Evolutionary conservation across 2,329 filamentous ascomycete genomes (phyloP).

Genomic region (Trichoderma pleuroti): DNA sequence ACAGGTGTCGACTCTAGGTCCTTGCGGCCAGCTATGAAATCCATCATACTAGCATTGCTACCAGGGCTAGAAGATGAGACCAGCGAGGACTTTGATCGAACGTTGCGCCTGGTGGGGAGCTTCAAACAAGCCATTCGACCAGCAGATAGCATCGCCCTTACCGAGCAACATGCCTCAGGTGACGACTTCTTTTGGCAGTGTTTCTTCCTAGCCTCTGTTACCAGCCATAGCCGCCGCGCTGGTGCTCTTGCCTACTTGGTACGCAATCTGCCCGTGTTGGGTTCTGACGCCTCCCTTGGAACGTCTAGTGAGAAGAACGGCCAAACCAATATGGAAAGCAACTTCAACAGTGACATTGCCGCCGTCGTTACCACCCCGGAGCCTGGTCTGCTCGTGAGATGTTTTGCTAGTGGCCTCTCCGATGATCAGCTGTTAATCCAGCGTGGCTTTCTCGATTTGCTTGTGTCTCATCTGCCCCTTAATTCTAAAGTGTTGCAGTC

Average conservation of each 20-base stretch:
- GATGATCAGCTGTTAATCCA: slow-evolving; percentile 92
- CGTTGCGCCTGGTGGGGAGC: slow-evolving; percentile 71
- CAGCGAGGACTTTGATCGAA: slow-evolving; percentile 93
- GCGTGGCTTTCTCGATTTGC: slow-evolving; percentile 85
- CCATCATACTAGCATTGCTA: slow-evolving; percentile 81
- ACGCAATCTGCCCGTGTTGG: slow-evolving; percentile 63
- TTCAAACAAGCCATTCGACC: slow-evolving; percentile 68
- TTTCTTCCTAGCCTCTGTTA: slow-evolving; percentile 90
- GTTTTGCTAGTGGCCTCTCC: slow-evolving; percentile 82
- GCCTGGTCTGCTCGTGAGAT: slow-evolving; percentile 83
- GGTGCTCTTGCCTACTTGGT: slow-evolving; percentile 85
- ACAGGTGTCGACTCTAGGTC: slow-evolving; percentile 66
- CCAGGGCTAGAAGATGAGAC: slow-evolving; percentile 94
- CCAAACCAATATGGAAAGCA: slow-evolving; percentile 20
- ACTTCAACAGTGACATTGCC: slow-evolving; percentile 49
- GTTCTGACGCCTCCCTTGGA: slow-evolving; percentile 15
- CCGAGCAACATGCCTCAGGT: slow-evolving; percentile 53
- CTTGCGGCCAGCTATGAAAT: slow-evolving; percentile 83
- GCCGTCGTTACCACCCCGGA: slow-evolving; percentile 81
- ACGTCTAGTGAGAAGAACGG: slow-evolving; percentile 14
- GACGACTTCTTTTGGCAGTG: slow-evolving; percentile 98
- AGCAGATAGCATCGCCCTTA: slow-evolving; percentile 47
- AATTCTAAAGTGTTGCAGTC: slow-evolving; percentile 77
- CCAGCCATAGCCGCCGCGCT: slow-evolving; percentile 76
- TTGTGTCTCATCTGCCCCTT: slow-evolving; percentile 86